Evolutionary conservation across 768 basidiomycete genomes (phyloP), one percentile per base, ranked within the genome.

Genomic region (Mrakia frigida): DNA sequence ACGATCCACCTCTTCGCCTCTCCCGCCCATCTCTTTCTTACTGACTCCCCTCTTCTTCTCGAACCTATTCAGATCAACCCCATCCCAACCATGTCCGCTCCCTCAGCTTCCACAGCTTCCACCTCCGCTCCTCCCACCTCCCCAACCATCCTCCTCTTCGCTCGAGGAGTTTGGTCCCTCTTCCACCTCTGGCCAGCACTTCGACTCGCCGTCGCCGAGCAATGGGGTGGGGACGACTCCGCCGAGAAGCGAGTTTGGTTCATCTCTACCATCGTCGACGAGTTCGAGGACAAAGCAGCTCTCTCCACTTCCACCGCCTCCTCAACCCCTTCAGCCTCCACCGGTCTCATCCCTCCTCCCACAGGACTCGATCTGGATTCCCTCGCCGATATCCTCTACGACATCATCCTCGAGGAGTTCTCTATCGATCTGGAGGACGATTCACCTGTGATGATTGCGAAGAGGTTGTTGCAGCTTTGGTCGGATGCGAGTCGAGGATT

Each of bases 341-440:
- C n/a, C 28, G 50, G 31, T 1, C 59, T 72, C 9, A 70, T 74
- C 61, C 74, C 76, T n/a, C 61, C 77, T 50, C 78, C 80, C n/a
- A 73, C 79, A 23, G 78, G 81, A 11, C 87, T 88, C 0, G 93
- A 95, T 80, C 87, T 87, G 35, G 86, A 88, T 80, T 93, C 95
- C 80, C 84, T 98, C 78, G 93, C 92, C 80, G 89, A 92, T 72
- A 85, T 91, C 79, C 85, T 98, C 21, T 85, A 91, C 18, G 93
- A 96, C 81, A 88, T 92, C 67, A 89, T 97, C 87, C 85, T 86
- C 11, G 93, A 97, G 80, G 95, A 97, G 81, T 98, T 93, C 80
- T 93, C 94, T 31, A 87, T 89, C 21, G 84, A 87, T 16, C 84
- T 98, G 33, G 94, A 97, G 79, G 96, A 98, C 80, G 92, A 88